Evolutionary conservation across 768 basidiomycete species (phyloP).

Genomic region (Gautieria morchelliformis): DNA sequence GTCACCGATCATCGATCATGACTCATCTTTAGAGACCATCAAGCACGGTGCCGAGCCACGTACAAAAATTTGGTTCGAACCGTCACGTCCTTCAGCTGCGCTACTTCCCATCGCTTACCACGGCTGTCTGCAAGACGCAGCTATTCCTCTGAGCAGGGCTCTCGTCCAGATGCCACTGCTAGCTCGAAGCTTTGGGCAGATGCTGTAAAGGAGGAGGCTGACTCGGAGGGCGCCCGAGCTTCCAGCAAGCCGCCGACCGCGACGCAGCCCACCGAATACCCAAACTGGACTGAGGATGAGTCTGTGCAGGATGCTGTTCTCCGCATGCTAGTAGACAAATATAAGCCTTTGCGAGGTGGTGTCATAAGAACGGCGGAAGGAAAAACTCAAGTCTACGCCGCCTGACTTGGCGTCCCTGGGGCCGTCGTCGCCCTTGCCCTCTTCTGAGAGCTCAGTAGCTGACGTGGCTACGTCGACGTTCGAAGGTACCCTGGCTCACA

Average conservation of each 20-base stretch:
- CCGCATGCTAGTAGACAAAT: constrained; percentile 80
- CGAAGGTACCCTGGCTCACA: constrained; percentile 51
- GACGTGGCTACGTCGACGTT: constrained; percentile 40
- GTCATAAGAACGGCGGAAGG: constrained; percentile 50
- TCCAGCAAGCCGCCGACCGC: constrained; percentile 16
- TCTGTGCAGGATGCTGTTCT: constrained; percentile 57
- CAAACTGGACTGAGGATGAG: constrained; percentile 76
- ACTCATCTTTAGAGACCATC: too few species aligned
- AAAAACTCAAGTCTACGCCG: constrained; percentile 47
- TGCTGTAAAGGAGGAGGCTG: constrained; percentile 43
- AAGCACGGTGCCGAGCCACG: background rate
- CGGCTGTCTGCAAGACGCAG: background rate
- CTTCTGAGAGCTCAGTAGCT: background rate
- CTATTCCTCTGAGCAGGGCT: background rate
- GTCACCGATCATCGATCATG: too few species aligned
- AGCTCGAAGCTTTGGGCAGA: constrained; percentile 60
- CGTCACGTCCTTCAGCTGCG: background rate
- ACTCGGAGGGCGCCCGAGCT: background rate
- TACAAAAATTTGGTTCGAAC: background rate
- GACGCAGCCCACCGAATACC: constrained; percentile 29
- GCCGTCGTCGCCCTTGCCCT: constrained; percentile 12
- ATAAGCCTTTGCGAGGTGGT: constrained; percentile 68
- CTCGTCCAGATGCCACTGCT: constrained; percentile 22
- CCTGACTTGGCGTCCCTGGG: constrained; percentile 25
- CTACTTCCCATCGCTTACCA: background rate